A percentile compares a stretch with the other conserved stretches of the same genome.
These are phyloP conservation scores for Fomitopsis betulina DNA, from an alignment of 1,284 basidiomycete species.

Conservation along the genomic window DNA sequence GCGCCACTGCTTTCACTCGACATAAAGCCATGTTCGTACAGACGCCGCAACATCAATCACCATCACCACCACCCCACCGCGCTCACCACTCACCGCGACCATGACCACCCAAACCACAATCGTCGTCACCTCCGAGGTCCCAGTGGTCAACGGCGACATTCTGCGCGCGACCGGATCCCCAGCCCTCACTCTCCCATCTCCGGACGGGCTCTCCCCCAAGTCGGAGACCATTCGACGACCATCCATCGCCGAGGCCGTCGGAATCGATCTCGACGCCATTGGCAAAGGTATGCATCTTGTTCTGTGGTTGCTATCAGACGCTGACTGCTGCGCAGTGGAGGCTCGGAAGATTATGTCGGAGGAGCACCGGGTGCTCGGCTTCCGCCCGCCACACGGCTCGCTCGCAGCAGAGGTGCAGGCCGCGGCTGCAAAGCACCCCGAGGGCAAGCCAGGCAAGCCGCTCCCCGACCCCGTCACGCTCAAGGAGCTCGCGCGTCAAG, in stretches of 20 bases:
- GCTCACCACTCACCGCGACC: not conserved
- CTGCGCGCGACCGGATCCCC: conserved; percentile 14
- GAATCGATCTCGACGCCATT: conserved; percentile 24
- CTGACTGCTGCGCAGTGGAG: conserved; percentile 18
- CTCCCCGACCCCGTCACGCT: conserved; percentile 18
- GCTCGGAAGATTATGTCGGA: conserved; percentile 33
- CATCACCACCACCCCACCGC: conserved; percentile 1
- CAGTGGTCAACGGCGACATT: conserved; percentile 19
- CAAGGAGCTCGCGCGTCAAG: conserved; percentile 25
- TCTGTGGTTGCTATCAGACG: not conserved
- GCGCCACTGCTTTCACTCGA: not conserved
- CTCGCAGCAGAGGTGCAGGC: conserved; percentile 35
- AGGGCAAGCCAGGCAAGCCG: conserved; percentile 14
- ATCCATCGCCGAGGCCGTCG: conserved; percentile 19
- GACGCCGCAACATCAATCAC: not conserved
- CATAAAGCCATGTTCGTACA: not conserved
- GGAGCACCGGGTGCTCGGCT: conserved; percentile 35
- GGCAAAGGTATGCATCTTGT: conserved; percentile 16
- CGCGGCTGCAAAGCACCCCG: conserved; percentile 31
- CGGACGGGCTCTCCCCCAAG: conserved; percentile 6
- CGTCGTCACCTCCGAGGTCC: conserved; percentile 19
- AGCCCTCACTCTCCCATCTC: not conserved
- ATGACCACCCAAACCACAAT: not conserved
- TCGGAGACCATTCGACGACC: not conserved
- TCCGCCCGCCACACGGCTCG: conserved; percentile 33